Evolutionary conservation across 208 protist species (phyloP), one percentile per base, ranked within the genome.

Genomic region (Strigomonas culicis): DNA sequence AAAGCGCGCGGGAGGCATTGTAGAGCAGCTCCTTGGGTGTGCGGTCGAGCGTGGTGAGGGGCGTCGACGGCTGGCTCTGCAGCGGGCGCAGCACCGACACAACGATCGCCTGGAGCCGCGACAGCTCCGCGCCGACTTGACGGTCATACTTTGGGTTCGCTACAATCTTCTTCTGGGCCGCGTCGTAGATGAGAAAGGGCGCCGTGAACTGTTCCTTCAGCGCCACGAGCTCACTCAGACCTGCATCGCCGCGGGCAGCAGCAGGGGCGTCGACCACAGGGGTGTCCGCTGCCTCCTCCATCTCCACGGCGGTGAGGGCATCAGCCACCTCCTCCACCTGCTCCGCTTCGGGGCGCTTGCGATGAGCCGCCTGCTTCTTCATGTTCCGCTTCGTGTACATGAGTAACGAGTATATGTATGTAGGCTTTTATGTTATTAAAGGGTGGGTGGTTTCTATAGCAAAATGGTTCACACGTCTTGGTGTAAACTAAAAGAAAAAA

Each of bases 11-110:
- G 57, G 80, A 74, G 11, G 84, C 46, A 17, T 53, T 63, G 47
- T 78, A 86, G 28, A 90, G 75, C 1, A 80, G 66, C 59, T 90
- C 74, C 49, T 84, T 83, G 0, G 83, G 79, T 1, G 83, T 86
- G 43, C 55, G 63, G n/a, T n/a, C n/a, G n/a, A n/a, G n/a, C n/a
- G n/a, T n/a, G n/a, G n/a, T n/a, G n/a, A n/a, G n/a, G n/a, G n/a
- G n/a, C 13, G 51, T 62, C 13, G 41, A 36, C 34, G 75, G 61
- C 7, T 27, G 11, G 39, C 74, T 61, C 19, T 78, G 53, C 6
- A 70, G 59, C 15, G 59, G 66, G 17, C 75, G 72, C 50, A 90
- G 65, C 25, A 76, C 63, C 36, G 71, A 61, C 39, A 90, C 59
- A 7, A 86, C 17, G 10, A 74, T 63, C 43, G 76, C 74, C 63